Evolutionary conservation across 2,329 filamentous ascomycete species (phyloP), one percentile per base, ranked within the genome.

Genomic region (Microcera coccophila): DNA sequence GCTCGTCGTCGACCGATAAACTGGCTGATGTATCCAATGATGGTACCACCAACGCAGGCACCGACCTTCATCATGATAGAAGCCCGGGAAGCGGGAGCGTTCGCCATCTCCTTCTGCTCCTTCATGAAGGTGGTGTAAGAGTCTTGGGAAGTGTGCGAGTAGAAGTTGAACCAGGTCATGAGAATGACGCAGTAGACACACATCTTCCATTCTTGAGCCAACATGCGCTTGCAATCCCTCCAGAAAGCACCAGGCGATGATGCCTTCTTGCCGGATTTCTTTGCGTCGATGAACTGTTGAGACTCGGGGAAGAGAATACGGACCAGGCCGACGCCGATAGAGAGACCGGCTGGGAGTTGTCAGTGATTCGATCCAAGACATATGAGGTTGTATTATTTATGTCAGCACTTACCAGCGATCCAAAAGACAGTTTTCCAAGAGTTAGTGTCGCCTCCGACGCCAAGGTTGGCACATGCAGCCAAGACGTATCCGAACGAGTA

Each of bases 31-130:
- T 90, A 90, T 17, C 87, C 87, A 45, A 87, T 76, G 47, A 85
- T 78, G 32, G 81, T 83, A 19, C 85, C 85, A 24, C 85, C 86
- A 1, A 88, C 78, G 53, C 84, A 86, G 33, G 86, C 85, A 19
- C 87, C 86, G 1, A 77, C 81, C 67, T 90, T 90, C 82, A 88
- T 89, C 45, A 90, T 65, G 53, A 90, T 90, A n/a, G 79, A 84
- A 14, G 85, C 85, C n/a, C 84, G 79, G 7, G 77, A 84, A 4
- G 85, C 83, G 1, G 73, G 74, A 2, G 69, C 59, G 55, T 87
- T 84, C 41, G 73, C 58, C 45, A 90, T 73, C 49, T 82, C 79
- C 65, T 90, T 90, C 54, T 87, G 76, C 4, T 75, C 75, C 29
- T 84, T 72, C 82, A 90, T 85, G 61, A 90, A 89, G 3, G 86